Percentiles rank a stretch among this genome's conserved stretches.
Conservation (phyloP, 139 green algal genomes). For the Micractinium conductrix region DNA sequence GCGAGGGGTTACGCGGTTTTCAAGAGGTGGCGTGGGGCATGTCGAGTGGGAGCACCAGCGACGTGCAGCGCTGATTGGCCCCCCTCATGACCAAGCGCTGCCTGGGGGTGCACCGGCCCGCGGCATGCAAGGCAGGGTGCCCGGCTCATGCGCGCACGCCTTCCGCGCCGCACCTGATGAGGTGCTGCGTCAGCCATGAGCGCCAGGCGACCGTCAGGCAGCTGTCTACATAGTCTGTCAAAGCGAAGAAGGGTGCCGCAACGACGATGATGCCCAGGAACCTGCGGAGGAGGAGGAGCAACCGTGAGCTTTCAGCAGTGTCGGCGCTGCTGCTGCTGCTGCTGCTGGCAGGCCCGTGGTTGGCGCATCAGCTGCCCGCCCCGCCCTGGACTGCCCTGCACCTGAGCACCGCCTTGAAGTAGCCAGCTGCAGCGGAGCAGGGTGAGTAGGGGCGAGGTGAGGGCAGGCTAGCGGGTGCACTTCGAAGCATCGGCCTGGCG, state of each 20-base stretch:
- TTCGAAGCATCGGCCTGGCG: background rate
- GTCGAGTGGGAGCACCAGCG: background rate
- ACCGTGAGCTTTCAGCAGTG: no score
- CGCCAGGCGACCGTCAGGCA: slow-evolving; percentile 71
- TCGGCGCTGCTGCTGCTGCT: slow-evolving; percentile 63
- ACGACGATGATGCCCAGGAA: slow-evolving; percentile 77
- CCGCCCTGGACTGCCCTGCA: no score
- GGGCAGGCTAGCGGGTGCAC: background rate
- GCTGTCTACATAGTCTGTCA: slow-evolving; percentile 61
- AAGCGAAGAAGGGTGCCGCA: slow-evolving; percentile 73
- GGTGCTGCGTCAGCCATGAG: slow-evolving; percentile 49
- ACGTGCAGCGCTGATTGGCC: background rate
- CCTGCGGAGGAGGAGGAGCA: no score
- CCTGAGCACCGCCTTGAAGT: no score
- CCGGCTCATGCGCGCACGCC: background rate
- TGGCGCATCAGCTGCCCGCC: no score
- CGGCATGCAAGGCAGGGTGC: no score
- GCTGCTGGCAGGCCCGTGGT: no score
- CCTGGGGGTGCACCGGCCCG: no score
- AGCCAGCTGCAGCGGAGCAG: slow-evolving; percentile 49
- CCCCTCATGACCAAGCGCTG: no score
- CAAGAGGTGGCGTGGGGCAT: background rate
- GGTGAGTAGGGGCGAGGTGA: background rate
- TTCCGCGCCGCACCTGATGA: slow-evolving; percentile 40
- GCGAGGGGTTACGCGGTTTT: no score